Percentiles rank a stretch among this genome's conserved stretches.
Conservation (phyloP, 1,139 yeast species). For the Magnusiomyces starmeri region DNA sequence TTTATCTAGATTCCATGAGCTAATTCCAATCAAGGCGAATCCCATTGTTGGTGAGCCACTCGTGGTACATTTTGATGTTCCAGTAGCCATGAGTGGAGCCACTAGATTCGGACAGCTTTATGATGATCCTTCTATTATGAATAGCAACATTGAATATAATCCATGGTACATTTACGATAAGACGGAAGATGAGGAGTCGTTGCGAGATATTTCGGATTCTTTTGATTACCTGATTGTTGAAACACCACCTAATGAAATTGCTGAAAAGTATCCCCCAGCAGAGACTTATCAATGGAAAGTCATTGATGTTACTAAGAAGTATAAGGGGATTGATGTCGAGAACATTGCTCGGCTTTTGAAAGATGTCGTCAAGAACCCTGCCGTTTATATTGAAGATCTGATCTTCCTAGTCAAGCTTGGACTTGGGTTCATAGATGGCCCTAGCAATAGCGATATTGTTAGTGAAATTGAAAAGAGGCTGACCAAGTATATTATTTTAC, state of each 20-base stretch:
- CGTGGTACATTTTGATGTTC: slow-evolving; percentile 64
- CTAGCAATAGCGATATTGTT: neutral
- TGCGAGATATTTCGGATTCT: slow-evolving; percentile 43
- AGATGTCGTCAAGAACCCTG: slow-evolving; percentile 16
- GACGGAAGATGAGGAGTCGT: slow-evolving; percentile 46
- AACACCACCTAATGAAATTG: slow-evolving; percentile 21
- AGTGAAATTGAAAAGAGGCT: neutral
- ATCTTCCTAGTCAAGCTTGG: neutral
- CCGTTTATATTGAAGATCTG: neutral
- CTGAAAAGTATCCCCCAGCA: slow-evolving; percentile 20
- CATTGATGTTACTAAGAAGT: slow-evolving; percentile 35
- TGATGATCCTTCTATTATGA: slow-evolving; percentile 18
- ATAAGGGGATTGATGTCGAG: slow-evolving; percentile 32
- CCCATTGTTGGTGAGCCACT: slow-evolving; percentile 16
- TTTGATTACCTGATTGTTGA: slow-evolving; percentile 59
- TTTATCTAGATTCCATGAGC: slow-evolving; percentile 45
- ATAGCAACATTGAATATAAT: slow-evolving; percentile 13
- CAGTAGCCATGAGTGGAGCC: slow-evolving; percentile 85
- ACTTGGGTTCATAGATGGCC: neutral
- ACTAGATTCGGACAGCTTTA: slow-evolving; percentile 62
- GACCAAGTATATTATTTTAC: slow-evolving; percentile 7
- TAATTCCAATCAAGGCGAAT: slow-evolving; percentile 26
- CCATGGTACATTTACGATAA: slow-evolving; percentile 58
- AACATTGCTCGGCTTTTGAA: slow-evolving; percentile 1
- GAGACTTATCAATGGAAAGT: slow-evolving; percentile 36